These are phyloP conservation scores for Fusarium subglutinans DNA, from an alignment of 2,329 filamentous ascomycete genomes.

Conservation along the genomic window DNA sequence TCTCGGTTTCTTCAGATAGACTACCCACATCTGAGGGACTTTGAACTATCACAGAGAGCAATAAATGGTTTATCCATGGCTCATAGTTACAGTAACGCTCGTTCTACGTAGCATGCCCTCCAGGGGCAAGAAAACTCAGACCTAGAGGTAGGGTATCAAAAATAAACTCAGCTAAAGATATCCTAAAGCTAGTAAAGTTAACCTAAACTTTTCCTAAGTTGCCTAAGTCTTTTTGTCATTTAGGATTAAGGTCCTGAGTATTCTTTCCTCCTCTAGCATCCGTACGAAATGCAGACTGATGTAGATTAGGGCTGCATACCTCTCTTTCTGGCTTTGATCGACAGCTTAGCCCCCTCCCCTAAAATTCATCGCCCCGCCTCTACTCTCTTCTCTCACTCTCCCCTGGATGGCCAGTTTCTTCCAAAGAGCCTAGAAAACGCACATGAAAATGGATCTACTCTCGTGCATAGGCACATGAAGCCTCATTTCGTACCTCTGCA, in stretches of 20 bases:
- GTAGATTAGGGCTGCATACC: conserved; percentile 30
- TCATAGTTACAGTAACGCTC: background rate
- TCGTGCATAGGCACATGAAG: conserved; percentile 19
- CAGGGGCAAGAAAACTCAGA: too few species aligned
- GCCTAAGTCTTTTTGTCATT: too few species aligned
- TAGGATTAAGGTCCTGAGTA: too few species aligned
- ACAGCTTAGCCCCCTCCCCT: conserved; percentile 7
- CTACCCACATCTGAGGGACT: background rate
- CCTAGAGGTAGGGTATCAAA: too few species aligned
- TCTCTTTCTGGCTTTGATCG: conserved; percentile 29
- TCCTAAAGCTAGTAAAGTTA: too few species aligned
- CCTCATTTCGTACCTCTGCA: conserved; percentile 23
- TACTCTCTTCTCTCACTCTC: conserved; percentile 9
- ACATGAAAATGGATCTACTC: conserved; percentile 12
- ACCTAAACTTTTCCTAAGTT: too few species aligned
- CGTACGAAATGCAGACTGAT: conserved; percentile 12
- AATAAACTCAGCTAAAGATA: too few species aligned
- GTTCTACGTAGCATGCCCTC: background rate
- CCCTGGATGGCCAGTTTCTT: background rate
- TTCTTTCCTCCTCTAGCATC: background rate
- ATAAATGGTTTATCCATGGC: background rate
- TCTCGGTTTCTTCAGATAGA: background rate
- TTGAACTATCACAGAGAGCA: background rate
- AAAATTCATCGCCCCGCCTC: conserved; percentile 23
- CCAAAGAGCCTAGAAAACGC: conserved; percentile 2